Evolutionary conservation across 1,139 yeast species (phyloP).

Genomic region (Meyerozyma carpophila): DNA sequence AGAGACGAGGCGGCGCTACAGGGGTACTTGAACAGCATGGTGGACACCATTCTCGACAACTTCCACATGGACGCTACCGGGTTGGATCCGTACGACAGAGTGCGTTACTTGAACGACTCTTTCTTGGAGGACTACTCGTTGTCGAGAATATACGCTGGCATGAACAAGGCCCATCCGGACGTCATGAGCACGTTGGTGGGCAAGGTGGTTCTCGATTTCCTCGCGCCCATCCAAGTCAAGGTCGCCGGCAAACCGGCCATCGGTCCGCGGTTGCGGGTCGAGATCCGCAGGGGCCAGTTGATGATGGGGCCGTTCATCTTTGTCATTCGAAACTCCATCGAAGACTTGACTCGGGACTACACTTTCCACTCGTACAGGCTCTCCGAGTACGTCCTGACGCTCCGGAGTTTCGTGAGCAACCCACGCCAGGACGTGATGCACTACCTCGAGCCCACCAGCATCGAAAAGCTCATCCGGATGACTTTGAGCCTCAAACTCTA

Average conservation of each 20-base stretch:
- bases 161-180: constrained; percentile 19
- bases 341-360: not conserved
- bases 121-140: constrained; percentile 24
- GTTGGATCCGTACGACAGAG: constrained; percentile 1
- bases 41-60: constrained; percentile 1
- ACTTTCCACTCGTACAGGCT: not conserved
- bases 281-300: not conserved
- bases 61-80: constrained; percentile 1
- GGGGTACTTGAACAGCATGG: constrained; percentile 2
- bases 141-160: constrained; percentile 21
- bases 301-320: not conserved
- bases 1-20: constrained; percentile 1
- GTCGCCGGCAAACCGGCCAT: constrained; percentile 1
- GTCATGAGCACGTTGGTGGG: constrained; percentile 17
- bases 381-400: not conserved
- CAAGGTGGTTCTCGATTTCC: constrained; percentile 16
- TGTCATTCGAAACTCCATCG: not conserved
- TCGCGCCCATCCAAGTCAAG: constrained; percentile 6
- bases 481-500: not conserved
- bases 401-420: not conserved
- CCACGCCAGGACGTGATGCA: not conserved
- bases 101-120: constrained; percentile 8
- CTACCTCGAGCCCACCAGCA: not conserved
- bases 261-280: not conserved
- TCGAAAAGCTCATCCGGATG: not conserved